A percentile compares a stretch with the other conserved stretches of the same genome.
Evolutionary conservation across 2,329 filamentous ascomycete species (phyloP).

Genomic region (Paraconiothyrium brasiliense): DNA sequence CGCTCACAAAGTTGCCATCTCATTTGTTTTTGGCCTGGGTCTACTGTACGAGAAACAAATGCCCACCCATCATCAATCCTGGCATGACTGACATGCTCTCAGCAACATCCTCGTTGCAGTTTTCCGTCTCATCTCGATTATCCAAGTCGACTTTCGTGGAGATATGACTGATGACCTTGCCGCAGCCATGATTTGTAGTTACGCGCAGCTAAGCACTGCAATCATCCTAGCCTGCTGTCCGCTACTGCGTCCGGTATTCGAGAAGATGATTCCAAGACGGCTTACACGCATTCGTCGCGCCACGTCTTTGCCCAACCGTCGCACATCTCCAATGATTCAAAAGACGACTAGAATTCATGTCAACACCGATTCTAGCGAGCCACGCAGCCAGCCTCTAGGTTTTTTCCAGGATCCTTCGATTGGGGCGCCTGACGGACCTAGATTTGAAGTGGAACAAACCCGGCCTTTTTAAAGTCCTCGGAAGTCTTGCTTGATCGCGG

Average conservation of each 20-base stretch:
- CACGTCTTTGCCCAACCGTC: background rate
- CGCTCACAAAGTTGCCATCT: conserved; percentile 37
- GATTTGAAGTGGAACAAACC: conserved; percentile 24
- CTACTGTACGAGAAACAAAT: conserved; percentile 26
- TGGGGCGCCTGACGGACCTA: conserved; percentile 20
- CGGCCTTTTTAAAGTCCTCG: background rate
- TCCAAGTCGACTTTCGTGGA: conserved; percentile 11
- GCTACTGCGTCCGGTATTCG: conserved; percentile 36
- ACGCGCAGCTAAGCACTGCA: conserved; percentile 33
- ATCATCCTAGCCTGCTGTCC: conserved; percentile 38
- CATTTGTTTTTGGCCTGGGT: conserved; percentile 34
- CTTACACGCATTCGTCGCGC: conserved; percentile 21
- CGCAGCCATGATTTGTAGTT: conserved; percentile 29
- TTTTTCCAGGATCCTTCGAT: conserved; percentile 18
- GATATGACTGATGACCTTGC: conserved; percentile 31
- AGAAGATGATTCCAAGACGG: conserved; percentile 25
- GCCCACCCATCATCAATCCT: background rate
- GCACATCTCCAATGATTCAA: conserved; percentile 19
- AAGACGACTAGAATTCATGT: conserved; percentile 35
- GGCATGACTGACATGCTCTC: conserved; percentile 18
- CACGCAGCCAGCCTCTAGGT: background rate
- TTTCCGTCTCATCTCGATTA: conserved; percentile 24
- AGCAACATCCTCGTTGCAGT: conserved; percentile 31
- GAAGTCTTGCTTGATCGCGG: background rate
- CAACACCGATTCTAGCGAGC: conserved; percentile 5